These are phyloP conservation scores for Ogataea allantospora DNA, from an alignment of 805 yeast genomes.

Conservation along the genomic window DNA sequence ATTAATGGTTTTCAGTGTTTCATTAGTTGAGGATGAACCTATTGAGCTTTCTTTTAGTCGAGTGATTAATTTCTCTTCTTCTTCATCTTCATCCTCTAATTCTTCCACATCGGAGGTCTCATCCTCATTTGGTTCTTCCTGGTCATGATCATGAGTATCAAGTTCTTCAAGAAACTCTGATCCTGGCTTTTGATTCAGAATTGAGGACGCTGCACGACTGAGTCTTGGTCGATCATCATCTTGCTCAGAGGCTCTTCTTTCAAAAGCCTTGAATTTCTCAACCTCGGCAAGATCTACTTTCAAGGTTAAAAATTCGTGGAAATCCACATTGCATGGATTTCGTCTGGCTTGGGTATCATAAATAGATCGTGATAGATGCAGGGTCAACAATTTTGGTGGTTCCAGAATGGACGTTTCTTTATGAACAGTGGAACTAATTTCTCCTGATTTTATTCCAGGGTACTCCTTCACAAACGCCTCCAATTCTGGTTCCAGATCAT, in stretches of 20 bases:
- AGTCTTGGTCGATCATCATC: slow-evolving; percentile 11
- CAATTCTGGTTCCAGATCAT: slow-evolving; percentile 55
- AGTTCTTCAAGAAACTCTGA: slow-evolving; percentile 24
- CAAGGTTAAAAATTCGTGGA: slow-evolving; percentile 54
- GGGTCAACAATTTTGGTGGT: slow-evolving; percentile 68
- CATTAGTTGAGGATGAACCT: not conserved
- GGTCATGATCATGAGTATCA: not conserved
- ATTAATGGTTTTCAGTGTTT: slow-evolving; percentile 22
- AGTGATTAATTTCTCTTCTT: slow-evolving; percentile 3
- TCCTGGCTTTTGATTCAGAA: slow-evolving; percentile 24
- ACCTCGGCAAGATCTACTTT: slow-evolving; percentile 41
- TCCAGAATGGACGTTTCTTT: slow-evolving; percentile 59
- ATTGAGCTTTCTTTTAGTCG: not conserved
- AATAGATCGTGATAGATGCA: slow-evolving; percentile 86
- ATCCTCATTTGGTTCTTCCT: slow-evolving; percentile 19
- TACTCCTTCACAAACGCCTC: slow-evolving; percentile 48
- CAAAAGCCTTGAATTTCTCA: slow-evolving; percentile 7
- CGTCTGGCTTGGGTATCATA: slow-evolving; percentile 68
- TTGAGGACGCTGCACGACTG: slow-evolving; percentile 14
- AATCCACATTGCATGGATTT: slow-evolving; percentile 69
- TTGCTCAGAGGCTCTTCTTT: slow-evolving; percentile 28
- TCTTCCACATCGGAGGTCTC: slow-evolving; percentile 13
- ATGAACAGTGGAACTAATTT: slow-evolving; percentile 61
- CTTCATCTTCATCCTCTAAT: slow-evolving; percentile 13
- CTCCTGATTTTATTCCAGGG: slow-evolving; percentile 19